Conservation (phyloP, 495 filamentous ascomycete genomes). For the Saxophila tyrrhenica region DNA sequence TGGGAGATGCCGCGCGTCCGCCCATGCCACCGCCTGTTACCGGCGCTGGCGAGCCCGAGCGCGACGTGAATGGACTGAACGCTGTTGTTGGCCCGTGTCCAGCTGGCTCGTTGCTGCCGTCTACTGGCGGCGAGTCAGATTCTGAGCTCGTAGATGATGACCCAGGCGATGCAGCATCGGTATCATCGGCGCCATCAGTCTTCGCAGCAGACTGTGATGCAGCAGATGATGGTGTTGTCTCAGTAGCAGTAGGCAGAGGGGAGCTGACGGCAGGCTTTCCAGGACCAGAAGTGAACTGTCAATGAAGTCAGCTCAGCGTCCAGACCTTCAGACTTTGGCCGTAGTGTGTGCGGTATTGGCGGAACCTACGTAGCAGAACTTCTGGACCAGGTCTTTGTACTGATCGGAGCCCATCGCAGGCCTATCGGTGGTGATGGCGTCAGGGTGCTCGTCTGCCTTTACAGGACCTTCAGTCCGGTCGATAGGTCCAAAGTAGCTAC, state of each 20-base stretch:
- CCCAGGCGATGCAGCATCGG: neutral
- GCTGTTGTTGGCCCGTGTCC: slow-evolving; percentile 5
- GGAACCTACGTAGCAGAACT: slow-evolving; percentile 95
- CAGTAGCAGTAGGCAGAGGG: neutral
- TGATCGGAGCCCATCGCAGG: slow-evolving; percentile 67
- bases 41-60: slow-evolving; percentile 27
- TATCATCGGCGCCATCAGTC: slow-evolving; percentile 18
- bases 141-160: slow-evolving; percentile 22
- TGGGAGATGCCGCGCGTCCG: slow-evolving; percentile 20
- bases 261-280: slow-evolving; percentile 21
- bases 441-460: slow-evolving; percentile 29
- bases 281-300: slow-evolving; percentile 28
- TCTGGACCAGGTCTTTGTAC: slow-evolving; percentile 89
- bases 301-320: slow-evolving; percentile 20
- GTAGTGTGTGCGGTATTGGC: slow-evolving; percentile 13
- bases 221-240: slow-evolving; percentile 6
- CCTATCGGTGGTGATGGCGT: slow-evolving; percentile 45
- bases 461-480: slow-evolving; percentile 9
- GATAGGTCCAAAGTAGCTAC: slow-evolving; percentile 22
- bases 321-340: neutral
- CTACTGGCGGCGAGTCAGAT: slow-evolving; percentile 13
- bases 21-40: slow-evolving; percentile 23
- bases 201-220: slow-evolving; percentile 7
- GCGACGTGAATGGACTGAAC: slow-evolving; percentile 22
- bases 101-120: slow-evolving; percentile 17